These are phyloP conservation scores for Entrophospora sp. DNA, from an alignment of 192 early-diverging fungal species.

Conservation along the genomic window DNA sequence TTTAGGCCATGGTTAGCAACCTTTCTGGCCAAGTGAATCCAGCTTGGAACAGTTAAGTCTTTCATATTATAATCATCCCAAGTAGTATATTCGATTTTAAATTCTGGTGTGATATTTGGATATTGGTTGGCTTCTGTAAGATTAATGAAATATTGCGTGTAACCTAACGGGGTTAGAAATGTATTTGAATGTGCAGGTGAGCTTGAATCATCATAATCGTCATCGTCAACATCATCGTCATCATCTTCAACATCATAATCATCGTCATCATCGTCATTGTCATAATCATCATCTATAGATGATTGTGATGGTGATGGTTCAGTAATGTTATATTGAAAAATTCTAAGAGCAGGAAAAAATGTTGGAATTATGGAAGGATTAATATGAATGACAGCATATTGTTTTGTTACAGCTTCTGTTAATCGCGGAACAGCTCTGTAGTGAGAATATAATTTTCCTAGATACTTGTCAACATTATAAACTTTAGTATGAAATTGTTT, in stretches of 20 bases:
- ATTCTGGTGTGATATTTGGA: slow-evolving; percentile 23
- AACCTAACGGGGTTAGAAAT: slow-evolving; percentile 30
- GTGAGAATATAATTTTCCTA: slow-evolving; percentile 24
- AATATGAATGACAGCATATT: slow-evolving; percentile 32
- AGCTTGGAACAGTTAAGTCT: slow-evolving; percentile 35
- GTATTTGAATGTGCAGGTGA: slow-evolving; percentile 17
- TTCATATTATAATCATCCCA: slow-evolving; percentile 36
- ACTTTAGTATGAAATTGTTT: background rate
- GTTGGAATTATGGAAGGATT: slow-evolving; percentile 52
- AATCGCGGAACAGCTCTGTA: slow-evolving; percentile 22
- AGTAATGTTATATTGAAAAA: slow-evolving; percentile 37
- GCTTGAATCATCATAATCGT: background rate
- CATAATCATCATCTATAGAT: background rate
- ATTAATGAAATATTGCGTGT: slow-evolving; percentile 35
- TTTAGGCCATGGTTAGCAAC: slow-evolving; percentile 14
- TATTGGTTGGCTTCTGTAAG: slow-evolving; percentile 28
- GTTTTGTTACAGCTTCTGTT: background rate
- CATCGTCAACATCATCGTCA: background rate
- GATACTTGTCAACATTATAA: slow-evolving; percentile 11
- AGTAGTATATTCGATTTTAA: slow-evolving; percentile 40
- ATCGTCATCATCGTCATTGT: slow-evolving; percentile 1
- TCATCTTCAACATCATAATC: background rate
- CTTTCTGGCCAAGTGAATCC: slow-evolving; percentile 33
- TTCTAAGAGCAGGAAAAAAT: slow-evolving; percentile 42
- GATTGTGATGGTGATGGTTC: background rate